Base-by-base conservation (phyloP, 1,284 basidiomycete species). In the Phellopilus nigrolimitatus region DNA sequence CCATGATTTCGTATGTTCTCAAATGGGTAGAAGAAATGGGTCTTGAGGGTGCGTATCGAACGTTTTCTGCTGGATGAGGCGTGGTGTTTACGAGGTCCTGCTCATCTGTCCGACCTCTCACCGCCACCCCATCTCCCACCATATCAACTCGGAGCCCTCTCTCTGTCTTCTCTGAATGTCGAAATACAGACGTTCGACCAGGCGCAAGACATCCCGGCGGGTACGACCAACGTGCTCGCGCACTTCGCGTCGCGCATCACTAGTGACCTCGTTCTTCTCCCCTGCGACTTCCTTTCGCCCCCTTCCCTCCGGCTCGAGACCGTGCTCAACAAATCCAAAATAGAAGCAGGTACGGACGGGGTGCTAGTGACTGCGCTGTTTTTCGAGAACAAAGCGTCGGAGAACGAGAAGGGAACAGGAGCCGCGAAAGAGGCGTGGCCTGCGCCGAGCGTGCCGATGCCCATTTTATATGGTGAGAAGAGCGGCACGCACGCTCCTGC, bases 241-340 rank as follows among this genome's bases (percentile, higher is more conserved):
- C 79, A 87, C 62, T 86, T 90, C 61, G 72, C 85, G 2, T 67
- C 62, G 45, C 80, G 82, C 42, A 88, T 91, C 54, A 71, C 75
- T 51, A 78, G 82, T 61, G 94, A 97, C 67, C 93, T 97, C 66
- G 78, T 97, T 36, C 67, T 97, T n/a, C 75, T 95, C 1, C 88
- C 94, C 1, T 95, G 92, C 66, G 94, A 97, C 67, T 87, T 97
- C 49, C 76, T 93, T 15, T 83, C 92, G 7, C 86, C 91, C 0
- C 72, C 82, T 0, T 70, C 78, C 0, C 74, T 95, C 22, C 74
- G 87, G 4, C 76, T 97, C 17, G 76, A 78, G 24, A 72, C n/a
- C n/a, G n/a, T n/a, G n/a, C n/a, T n/a, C n/a, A n/a, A n/a, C n/a
- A n/a, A n/a, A n/a, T n/a, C n/a, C 70, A 0, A 68, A 28, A 74